Evolutionary conservation across 257 asterid species (phyloP).

Genomic region (Plantago major): DNA sequence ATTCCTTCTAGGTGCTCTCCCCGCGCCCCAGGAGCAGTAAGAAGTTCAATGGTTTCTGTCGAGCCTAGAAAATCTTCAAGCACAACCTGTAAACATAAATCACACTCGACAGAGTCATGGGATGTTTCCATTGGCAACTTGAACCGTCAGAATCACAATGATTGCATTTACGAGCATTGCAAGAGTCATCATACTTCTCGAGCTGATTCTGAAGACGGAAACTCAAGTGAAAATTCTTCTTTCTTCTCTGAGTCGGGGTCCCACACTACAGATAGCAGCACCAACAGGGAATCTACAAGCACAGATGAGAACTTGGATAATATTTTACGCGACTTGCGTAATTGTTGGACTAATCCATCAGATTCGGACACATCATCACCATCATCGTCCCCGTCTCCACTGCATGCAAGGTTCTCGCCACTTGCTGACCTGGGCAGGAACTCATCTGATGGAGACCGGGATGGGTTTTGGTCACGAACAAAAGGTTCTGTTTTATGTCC

Average conservation of each 20-base stretch:
- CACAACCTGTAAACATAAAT: slow-evolving; percentile 25
- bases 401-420: slow-evolving; percentile 36
- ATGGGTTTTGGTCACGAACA: slow-evolving; percentile 22
- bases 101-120: slow-evolving; percentile 34
- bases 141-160: slow-evolving; percentile 23
- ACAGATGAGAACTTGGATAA: slow-evolving; percentile 50
- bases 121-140: slow-evolving; percentile 23
- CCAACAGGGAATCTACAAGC: slow-evolving; percentile 46
- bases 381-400: slow-evolving; percentile 33
- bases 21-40: slow-evolving; percentile 62
- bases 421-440: slow-evolving; percentile 37
- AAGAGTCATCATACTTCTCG: slow-evolving; percentile 19
- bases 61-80: slow-evolving; percentile 37
- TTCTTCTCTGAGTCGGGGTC: slow-evolving; percentile 66
- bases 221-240: slow-evolving; percentile 47
- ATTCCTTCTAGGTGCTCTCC: slow-evolving; percentile 65
- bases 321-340: slow-evolving; percentile 32
- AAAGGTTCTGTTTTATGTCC: slow-evolving; percentile 23
- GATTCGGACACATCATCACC: slow-evolving; percentile 69
- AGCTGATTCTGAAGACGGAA: slow-evolving; percentile 32
- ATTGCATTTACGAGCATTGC: slow-evolving; percentile 17
- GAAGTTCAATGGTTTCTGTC: slow-evolving; percentile 31
- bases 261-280: slow-evolving; percentile 67
- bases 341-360: slow-evolving; percentile 29
- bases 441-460: slow-evolving; percentile 28